A percentile compares a stretch with the other conserved stretches of the same genome.
Conservation (phyloP, 257 asterid species). For the Nicotiana otophora region DNA sequence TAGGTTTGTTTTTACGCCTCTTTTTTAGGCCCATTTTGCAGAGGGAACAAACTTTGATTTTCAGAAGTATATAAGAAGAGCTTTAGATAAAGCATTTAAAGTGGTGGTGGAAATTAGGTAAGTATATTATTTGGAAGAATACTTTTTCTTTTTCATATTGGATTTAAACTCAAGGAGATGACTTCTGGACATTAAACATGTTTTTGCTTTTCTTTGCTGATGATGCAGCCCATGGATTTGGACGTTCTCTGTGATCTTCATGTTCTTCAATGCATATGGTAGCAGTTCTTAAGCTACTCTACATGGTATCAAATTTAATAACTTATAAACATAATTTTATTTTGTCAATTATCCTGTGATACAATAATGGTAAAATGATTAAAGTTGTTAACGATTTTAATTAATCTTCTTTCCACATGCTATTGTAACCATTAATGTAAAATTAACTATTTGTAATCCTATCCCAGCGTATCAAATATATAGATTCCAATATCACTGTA, state of each 20-base stretch:
- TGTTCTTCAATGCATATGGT: slow-evolving; percentile 74
- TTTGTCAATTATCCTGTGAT: too few species aligned
- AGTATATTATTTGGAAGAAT: neutral
- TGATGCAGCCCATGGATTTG: slow-evolving; percentile 65
- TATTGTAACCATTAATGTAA: too few species aligned
- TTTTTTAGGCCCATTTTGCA: slow-evolving; percentile 59
- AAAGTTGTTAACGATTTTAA: too few species aligned
- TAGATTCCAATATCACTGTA: too few species aligned
- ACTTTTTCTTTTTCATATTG: neutral
- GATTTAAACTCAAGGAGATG: neutral
- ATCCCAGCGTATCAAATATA: too few species aligned
- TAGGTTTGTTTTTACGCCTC: neutral
- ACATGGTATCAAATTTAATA: too few species aligned
- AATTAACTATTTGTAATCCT: too few species aligned
- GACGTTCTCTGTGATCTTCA: slow-evolving; percentile 69
- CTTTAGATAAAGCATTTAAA: slow-evolving; percentile 61
- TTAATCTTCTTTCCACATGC: too few species aligned
- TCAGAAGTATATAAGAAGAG: slow-evolving; percentile 55
- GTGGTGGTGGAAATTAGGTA: slow-evolving; percentile 74
- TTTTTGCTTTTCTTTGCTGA: neutral
- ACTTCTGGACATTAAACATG: neutral
- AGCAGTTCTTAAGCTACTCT: too few species aligned
- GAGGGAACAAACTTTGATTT: slow-evolving; percentile 52
- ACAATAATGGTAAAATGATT: too few species aligned
- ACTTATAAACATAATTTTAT: too few species aligned